Base-by-base conservation (phyloP, 2,329 filamentous ascomycete species). In the Phaeosphaeria sp. region DNA sequence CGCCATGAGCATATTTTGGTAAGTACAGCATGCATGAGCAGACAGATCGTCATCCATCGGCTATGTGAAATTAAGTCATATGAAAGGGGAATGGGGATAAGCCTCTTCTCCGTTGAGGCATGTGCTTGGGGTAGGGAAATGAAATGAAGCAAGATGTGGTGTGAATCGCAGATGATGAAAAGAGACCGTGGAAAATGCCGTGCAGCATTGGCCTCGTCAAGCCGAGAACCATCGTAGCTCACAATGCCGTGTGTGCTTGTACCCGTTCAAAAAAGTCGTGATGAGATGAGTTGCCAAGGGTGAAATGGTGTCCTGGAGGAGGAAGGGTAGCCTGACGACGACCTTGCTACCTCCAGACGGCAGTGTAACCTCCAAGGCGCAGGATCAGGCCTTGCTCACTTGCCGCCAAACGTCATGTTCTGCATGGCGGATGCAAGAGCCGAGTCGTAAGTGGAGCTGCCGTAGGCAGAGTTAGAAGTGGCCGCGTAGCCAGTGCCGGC, bases 321-420 rank as follows among this genome's bases (percentile, higher is more conserved):
- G 11, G 15, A 7, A 36, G 3, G 11, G 5, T 36, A 13, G 11
- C 30, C 6, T 36, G 30, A 36, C 3, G 30, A 6, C 11, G 30
- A 36, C 11, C 8, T 7, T 36, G 30, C 11, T 3, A 36, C 11
- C 30, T 36, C 30, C 8, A 13, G 30, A 36, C 30, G 30, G 3
- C 11, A 36, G 3, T 36, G 30, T 3, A 13, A 13, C 11, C 30
- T 13, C 30, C 5, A 36, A 13, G 30, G 15, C 3, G 30, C 30
- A 36, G 11, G 30, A 13, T 13, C 30, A 36, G 15, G 11, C 15
- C 15, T 36, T 36, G 30, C n/a, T 59, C 62, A 69, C 48, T 68
- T 69, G 55, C 48, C 51, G 55, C 47, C 51, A 18, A 73, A 61
- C 40, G 65, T 65, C 57, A 74, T 56, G 56, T 68, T 71, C n/a